These are phyloP conservation scores for Amauroascus niger DNA, from an alignment of 2,329 filamentous ascomycete genomes.

Conservation along the genomic window DNA sequence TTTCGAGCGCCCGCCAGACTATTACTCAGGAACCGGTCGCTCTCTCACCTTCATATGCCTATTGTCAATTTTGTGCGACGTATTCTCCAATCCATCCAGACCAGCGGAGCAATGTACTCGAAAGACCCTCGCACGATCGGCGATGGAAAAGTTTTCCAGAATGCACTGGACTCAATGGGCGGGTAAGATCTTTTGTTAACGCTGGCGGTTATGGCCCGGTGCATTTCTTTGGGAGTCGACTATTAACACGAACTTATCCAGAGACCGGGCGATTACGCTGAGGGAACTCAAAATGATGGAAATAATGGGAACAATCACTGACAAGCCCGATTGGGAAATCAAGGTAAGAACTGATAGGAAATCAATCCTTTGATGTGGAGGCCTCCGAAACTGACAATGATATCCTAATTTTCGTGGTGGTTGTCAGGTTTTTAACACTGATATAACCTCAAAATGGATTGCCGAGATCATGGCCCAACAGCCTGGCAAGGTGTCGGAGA, in stretches of 20 bases:
- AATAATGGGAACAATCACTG: slow-evolving; percentile 36
- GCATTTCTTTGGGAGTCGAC: no score
- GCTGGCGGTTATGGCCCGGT: no score
- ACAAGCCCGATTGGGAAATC: slow-evolving; percentile 36
- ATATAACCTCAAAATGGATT: slow-evolving; percentile 29
- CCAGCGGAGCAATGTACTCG: no score
- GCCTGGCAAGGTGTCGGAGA: slow-evolving; percentile 24
- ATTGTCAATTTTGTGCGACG: no score
- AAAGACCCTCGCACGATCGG: background rate
- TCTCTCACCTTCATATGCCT: no score
- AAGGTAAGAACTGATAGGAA: slow-evolving; percentile 26
- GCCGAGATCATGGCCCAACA: slow-evolving; percentile 21
- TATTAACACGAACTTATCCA: no score
- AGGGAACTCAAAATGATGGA: slow-evolving; percentile 36
- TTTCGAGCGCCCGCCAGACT: no score
- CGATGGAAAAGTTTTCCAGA: background rate
- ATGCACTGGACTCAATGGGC: background rate
- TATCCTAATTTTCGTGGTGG: background rate
- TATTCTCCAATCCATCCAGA: no score
- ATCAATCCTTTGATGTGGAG: background rate
- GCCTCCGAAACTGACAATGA: background rate
- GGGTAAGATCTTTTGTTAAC: background rate
- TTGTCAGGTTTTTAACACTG: slow-evolving; percentile 32
- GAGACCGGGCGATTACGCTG: slow-evolving; percentile 18
- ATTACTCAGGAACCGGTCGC: no score